phyloP scores from a whole-genome alignment of 2,329 filamentous ascomycete genomes.

The Didymella arachidicola region DNA sequence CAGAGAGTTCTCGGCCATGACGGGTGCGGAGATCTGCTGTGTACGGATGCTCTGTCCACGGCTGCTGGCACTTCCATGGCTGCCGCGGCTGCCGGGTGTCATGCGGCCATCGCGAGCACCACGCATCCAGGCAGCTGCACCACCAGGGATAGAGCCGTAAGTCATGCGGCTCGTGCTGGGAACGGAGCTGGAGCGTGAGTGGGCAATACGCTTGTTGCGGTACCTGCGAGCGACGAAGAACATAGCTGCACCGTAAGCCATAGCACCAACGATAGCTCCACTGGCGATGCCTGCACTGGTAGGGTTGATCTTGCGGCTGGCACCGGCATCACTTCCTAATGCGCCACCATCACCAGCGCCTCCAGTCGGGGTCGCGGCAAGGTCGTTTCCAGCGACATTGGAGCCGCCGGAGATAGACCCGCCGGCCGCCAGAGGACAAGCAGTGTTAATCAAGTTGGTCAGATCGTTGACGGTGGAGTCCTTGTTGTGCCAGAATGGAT shows the following conservation, averaged over 20 bases:
- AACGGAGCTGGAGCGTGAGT: conserved; percentile 79
- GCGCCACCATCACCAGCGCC: conserved; percentile 58
- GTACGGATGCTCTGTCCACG: conserved; percentile 69
- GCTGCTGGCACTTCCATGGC: conserved; percentile 62
- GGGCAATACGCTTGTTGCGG: conserved; percentile 81
- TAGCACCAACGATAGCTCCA: conserved; percentile 78
- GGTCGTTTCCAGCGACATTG: conserved; percentile 53
- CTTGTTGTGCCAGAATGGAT: conserved; percentile 76
- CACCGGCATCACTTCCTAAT: conserved; percentile 59
- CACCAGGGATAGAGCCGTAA: conserved; percentile 49
- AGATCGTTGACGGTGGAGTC: conserved; percentile 72
- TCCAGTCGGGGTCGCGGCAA: conserved; percentile 41
- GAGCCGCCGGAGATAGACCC: conserved; percentile 48
- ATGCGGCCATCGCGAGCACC: conserved; percentile 52
- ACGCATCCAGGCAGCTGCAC: conserved; percentile 59
- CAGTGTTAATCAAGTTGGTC: conserved; percentile 82
- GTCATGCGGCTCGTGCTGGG: conserved; percentile 69
- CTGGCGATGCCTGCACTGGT: conserved; percentile 75
- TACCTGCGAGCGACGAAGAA: conserved; percentile 90
- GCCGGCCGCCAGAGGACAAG: conserved; percentile 72
- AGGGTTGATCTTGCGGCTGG: conserved; percentile 66
- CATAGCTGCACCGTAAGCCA: conserved; percentile 93
- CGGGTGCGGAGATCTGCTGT: conserved; percentile 83
- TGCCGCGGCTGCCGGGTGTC: conserved; percentile 54
- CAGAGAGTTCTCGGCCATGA: conserved; percentile 92